Conservation (phyloP, 495 filamentous ascomycete genomes). For the Daldinia grandis region DNA sequence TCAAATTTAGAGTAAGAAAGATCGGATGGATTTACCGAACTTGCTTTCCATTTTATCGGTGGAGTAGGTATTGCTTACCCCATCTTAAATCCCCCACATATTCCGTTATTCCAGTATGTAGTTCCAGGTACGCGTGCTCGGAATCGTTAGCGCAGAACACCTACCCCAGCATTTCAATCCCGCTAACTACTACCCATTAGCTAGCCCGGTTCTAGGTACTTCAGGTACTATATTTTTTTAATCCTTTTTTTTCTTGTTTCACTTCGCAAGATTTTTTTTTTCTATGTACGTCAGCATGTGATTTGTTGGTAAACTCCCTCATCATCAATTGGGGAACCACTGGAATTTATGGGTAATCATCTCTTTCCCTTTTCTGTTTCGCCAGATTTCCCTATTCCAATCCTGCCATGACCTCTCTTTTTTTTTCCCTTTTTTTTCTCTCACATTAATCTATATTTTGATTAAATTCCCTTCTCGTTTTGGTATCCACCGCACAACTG, state of each 20-base stretch:
- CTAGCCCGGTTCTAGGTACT: conserved; percentile 3
- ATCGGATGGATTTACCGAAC: conserved; percentile 2
- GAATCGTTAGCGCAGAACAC: conserved; percentile 26
- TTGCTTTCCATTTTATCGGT: conserved; percentile 16
- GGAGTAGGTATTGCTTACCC: conserved; percentile 15
- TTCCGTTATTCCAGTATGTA: neutral
- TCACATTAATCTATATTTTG: conserved; percentile 13
- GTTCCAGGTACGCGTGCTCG: conserved; percentile 33
- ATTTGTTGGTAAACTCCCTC: conserved; percentile 8
- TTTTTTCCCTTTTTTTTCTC: conserved; percentile 6
- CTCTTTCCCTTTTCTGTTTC: conserved; percentile 24
- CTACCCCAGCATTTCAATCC: conserved; percentile 15
- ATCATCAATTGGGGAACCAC: conserved; percentile 8
- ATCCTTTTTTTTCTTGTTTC: no score
- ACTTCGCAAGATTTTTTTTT: conserved; percentile 5
- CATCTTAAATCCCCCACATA: conserved; percentile 16
- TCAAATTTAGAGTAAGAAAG: neutral
- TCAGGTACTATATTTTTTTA: conserved; percentile 12
- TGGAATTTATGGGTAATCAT: conserved; percentile 16
- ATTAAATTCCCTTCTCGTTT: conserved; percentile 7
- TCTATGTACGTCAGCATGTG: conserved; percentile 5
- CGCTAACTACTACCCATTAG: neutral
- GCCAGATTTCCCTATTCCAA: conserved; percentile 2
- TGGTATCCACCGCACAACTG: conserved; percentile 30
- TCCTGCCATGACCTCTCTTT: conserved; percentile 9